Evolutionary conservation across 805 yeast genomes (phyloP), one percentile per base, ranked within the genome.

Genomic region (Starmerella roubikii): DNA sequence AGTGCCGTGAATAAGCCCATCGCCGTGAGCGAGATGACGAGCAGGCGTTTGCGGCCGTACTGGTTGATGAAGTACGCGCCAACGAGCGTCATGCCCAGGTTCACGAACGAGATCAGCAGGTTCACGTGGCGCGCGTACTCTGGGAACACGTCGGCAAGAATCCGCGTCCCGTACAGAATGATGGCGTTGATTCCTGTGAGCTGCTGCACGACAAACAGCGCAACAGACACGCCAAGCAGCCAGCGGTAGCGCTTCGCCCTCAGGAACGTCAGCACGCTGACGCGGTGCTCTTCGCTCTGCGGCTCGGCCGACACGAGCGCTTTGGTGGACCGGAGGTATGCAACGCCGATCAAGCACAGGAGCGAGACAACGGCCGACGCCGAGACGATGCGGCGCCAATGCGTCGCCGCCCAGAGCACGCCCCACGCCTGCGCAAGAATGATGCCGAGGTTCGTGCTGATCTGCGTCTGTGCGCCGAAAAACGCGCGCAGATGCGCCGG

Each of bases 151-250:
- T 72, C 62, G n/a, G 76, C 66, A 37, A 91, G 64, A 1, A 88
- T 80, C 12, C 82, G 72, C 4, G 88, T 95, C 4, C 98, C 98
- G 57, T 88, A 91, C 55, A 88, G 83, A 17, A 91, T 74, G 43
- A 91, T 84, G 2, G 94, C 75, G 57, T 91, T 91, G 55, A 91
- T 82, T 25, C 98, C 98, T 50, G 84, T 76, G 41, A 88, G 72
- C 57, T 91, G 98, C 61, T 91, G 98, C 15, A 86, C 78, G 17
- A 77, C 62, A 66, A 86, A 71, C 15, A 84, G 68, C 2, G 78
- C 72, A 0, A 85, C 72, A 9, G 85, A 80, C 1, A 76, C 78
- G 16, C 69, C 51, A 34, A 76, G 65, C 4, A 91, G 75, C 37
- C 70, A 71, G 25, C 61, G 56, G 58, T 71, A 84, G 32, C 58